Conservation (phyloP, 163 green algal genomes). For the Scenedesmus sp. region DNA sequence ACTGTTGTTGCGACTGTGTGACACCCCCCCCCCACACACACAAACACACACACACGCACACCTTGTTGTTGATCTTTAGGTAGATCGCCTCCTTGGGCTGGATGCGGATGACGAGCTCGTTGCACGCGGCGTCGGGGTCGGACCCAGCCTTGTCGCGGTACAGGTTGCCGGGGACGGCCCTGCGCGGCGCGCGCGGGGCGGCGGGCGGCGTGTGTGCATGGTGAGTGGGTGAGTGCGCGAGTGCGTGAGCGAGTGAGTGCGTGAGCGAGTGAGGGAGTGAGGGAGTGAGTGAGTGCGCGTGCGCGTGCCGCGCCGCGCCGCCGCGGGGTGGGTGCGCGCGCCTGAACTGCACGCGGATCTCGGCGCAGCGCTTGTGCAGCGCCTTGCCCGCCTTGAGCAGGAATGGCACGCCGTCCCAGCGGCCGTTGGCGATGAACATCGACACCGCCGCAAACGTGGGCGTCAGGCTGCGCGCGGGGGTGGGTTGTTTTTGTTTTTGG, state of each 20-base stretch:
- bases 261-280: no score
- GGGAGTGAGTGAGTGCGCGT: no score
- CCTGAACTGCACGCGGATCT: constrained; percentile 93
- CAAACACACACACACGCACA: no score
- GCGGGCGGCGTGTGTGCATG: no score
- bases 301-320: no score
- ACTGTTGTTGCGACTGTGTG: background rate
- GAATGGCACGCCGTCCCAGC: constrained; percentile 99
- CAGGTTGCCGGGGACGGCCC: constrained; percentile 96
- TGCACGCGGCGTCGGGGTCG: constrained; percentile 86
- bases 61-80: constrained; percentile 98
- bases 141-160: constrained; percentile 87
- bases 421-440: constrained; percentile 96
- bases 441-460: constrained; percentile 94
- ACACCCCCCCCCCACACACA: constrained; percentile 38
- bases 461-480: constrained; percentile 61
- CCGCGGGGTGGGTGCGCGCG: no score
- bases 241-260: no score
- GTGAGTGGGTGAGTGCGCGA: no score
- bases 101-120: constrained; percentile 92
- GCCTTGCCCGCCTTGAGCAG: constrained; percentile 98
- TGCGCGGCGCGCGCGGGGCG: constrained; percentile 25
- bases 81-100: constrained; percentile 91
- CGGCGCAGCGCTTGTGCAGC: constrained; percentile 83
- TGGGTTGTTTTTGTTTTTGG: no score